Evolutionary conservation across 495 filamentous ascomycete species (phyloP), one percentile per base, ranked within the genome.

Genomic region (Aspergillus conjunctus): DNA sequence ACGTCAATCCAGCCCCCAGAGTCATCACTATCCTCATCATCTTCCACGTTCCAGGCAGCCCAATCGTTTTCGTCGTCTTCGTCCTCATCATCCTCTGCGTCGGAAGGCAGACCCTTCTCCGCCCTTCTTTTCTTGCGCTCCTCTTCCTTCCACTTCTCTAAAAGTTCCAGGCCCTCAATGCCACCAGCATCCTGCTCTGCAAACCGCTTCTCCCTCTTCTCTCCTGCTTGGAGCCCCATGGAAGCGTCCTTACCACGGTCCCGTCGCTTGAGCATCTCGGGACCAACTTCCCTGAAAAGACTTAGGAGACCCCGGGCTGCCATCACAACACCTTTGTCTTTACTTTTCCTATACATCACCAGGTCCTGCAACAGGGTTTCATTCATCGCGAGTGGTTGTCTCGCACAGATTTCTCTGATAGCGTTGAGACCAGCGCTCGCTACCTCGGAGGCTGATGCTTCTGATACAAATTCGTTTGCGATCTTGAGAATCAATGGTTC

Each of bases 321-420:
- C 93, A 99, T 98, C 81, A 95, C 89, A 12, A 95, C 91, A 60
- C 92, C 92, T 75, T 98, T 98, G 69, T 99, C 95, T 68, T 98
- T 98, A 70, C 90, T 94, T 77, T 93, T 96, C 58, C 92, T 84
- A 74, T 99, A 99, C 85, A 92, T 87, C 14, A 97, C 91, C 34
- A 99, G 76, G 78, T 98, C 94, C 72, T 98, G 94, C n/a, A 99
- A 79, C 12, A 98, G 79, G 0, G 93, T 96, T 60, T 96, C 90
- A 62, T 90, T 91, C 89, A 99, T 98, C 17, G 93, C 94, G 20
- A 98, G 77, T 20, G 95, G 94, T 67, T 98, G 93, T 54, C 94
- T 81, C 3, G 85, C 87, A 70, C 94, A 97, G 12, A 99, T 88
- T 70, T 99, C 94, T 54, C 93, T 85, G 69, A 98, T 98, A 20